These are phyloP conservation scores for Cryptomeria japonica DNA, from an alignment of 75 land plant species.

Conservation along the genomic window DNA sequence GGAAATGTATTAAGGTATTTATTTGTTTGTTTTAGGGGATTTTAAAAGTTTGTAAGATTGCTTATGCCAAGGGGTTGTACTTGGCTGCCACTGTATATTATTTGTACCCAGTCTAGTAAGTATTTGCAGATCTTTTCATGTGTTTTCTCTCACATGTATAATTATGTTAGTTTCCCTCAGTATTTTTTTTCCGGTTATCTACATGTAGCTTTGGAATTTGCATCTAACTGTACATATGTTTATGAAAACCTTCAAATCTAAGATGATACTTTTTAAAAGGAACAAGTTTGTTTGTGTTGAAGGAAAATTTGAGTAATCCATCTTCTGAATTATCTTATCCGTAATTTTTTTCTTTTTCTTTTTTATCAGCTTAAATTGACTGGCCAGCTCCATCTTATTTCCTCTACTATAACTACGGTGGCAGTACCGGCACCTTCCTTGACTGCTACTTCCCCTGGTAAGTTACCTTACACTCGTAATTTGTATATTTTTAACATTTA, in stretches of 20 bases:
- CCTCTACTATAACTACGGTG: slow-evolving; percentile 77
- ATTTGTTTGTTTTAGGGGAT: neutral
- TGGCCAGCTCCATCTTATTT: slow-evolving; percentile 93
- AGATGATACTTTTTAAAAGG: neutral
- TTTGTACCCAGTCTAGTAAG: neutral
- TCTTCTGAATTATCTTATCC: too few species aligned
- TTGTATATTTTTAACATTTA: slow-evolving; percentile 16
- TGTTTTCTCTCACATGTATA: neutral
- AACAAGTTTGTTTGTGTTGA: neutral
- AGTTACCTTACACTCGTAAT: slow-evolving; percentile 27
- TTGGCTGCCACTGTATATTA: neutral
- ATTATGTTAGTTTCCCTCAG: neutral
- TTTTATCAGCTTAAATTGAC: slow-evolving; percentile 67
- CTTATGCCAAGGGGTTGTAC: neutral
- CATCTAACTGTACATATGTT: neutral
- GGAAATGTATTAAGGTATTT: neutral
- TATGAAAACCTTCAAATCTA: neutral
- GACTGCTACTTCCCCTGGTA: slow-evolving; percentile 72
- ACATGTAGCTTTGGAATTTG: neutral
- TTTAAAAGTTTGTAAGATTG: neutral
- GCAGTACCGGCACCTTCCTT: slow-evolving; percentile 93
- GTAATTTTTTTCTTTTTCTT: neutral
- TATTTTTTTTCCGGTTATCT: neutral
- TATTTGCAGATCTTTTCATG: neutral
- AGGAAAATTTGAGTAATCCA: neutral